phyloP scores from a whole-genome alignment of 2,329 filamentous ascomycete species.

The Fusarium drepaniforme region DNA sequence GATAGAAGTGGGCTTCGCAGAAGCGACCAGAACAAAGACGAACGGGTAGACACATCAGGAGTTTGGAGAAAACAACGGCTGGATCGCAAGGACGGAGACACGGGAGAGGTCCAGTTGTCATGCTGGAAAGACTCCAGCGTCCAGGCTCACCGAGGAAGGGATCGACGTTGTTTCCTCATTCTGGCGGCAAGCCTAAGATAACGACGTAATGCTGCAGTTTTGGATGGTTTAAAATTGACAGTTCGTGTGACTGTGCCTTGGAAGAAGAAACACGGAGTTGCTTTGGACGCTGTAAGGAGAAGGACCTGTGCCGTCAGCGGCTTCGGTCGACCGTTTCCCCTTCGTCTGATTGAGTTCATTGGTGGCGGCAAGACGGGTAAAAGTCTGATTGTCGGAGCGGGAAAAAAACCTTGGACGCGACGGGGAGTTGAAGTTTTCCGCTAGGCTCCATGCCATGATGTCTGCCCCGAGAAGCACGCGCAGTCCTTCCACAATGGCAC shows the following conservation, averaged over 20 bases:
- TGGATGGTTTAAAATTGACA: slow-evolving; percentile 15
- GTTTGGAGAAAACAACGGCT: slow-evolving; percentile 20
- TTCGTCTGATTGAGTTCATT: slow-evolving; percentile 28
- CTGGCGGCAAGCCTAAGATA: slow-evolving; percentile 7
- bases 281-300: slow-evolving; percentile 12
- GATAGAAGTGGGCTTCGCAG: slow-evolving; percentile 21
- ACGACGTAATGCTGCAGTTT: slow-evolving; percentile 42
- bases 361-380: slow-evolving; percentile 13
- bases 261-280: slow-evolving; percentile 9
- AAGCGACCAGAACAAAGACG: slow-evolving; percentile 26
- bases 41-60: slow-evolving; percentile 31
- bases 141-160: slow-evolving; percentile 34
- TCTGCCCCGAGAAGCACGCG: slow-evolving; percentile 13
- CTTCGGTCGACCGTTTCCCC: slow-evolving; percentile 26
- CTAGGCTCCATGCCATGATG: background rate
- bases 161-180: slow-evolving; percentile 29
- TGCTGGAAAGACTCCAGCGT: slow-evolving; percentile 26
- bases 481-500: slow-evolving; percentile 11
- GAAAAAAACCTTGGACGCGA: background rate
- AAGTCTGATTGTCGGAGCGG: slow-evolving; percentile 20
- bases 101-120: slow-evolving; percentile 32
- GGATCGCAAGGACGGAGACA: slow-evolving; percentile 26
- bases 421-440: slow-evolving; percentile 10
- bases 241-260: slow-evolving; percentile 20
- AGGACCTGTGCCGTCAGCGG: slow-evolving; percentile 30